These are phyloP conservation scores for Vinca major DNA, from an alignment of 305 asterid genomes.

Conservation along the genomic window DNA sequence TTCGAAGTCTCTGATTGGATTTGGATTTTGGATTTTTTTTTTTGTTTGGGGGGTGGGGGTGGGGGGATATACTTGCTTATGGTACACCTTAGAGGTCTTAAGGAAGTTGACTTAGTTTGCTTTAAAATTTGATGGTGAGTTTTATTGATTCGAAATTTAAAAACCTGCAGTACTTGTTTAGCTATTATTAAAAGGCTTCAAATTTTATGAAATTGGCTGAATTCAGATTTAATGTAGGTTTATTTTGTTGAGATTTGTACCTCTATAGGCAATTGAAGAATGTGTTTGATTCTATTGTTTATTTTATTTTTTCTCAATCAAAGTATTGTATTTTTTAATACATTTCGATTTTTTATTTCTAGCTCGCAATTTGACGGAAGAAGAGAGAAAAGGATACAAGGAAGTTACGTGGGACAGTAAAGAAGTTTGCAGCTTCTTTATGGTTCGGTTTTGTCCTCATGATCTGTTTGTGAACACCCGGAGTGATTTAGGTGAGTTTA, in stretches of 20 bases:
- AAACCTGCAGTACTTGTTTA: neutral
- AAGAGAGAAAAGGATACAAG: constrained; percentile 74
- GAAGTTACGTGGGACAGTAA: constrained; percentile 94
- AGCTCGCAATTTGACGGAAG: constrained; percentile 93
- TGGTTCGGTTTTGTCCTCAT: constrained; percentile 96
- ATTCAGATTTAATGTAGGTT: neutral
- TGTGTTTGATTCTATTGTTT: neutral
- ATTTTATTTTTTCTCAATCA: neutral
- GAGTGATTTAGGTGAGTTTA: constrained; percentile 71
- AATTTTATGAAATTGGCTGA: neutral
- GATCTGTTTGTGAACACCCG: constrained; percentile 91
- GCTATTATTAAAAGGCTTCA: neutral
- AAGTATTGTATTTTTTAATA: constrained; percentile 5
- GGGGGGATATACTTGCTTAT: neutral
- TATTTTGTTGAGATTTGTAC: neutral
- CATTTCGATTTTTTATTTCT: constrained; percentile 16
- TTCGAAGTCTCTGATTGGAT: neutral
- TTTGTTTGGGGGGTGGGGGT: neutral
- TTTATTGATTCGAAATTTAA: neutral
- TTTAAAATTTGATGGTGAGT: neutral
- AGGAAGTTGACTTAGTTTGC: neutral
- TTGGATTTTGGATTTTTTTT: neutral
- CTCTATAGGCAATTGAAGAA: neutral
- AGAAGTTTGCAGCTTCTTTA: constrained; percentile 78
- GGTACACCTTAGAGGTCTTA: neutral